Evolutionary conservation across 2,329 filamentous ascomycete genomes (phyloP).

Genomic region (Teratosphaeria epicoccoides): DNA sequence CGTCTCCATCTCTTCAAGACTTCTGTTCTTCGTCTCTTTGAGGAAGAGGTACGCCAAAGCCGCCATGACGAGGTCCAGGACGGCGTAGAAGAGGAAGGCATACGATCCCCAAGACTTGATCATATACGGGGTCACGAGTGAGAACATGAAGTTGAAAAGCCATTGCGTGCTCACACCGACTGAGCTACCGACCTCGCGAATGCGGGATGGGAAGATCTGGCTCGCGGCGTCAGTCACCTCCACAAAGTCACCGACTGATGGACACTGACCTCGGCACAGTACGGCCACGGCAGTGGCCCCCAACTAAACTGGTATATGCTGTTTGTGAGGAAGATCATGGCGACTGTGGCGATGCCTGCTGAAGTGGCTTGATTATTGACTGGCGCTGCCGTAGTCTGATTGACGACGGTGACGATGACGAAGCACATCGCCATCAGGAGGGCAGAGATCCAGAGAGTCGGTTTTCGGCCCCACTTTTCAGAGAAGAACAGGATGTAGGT

Average conservation of each 20-base stretch:
- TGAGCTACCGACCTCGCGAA: constrained; percentile 42
- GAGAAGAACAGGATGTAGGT: constrained; percentile 2
- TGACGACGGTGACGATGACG: constrained; percentile 25
- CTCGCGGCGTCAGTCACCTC: constrained; percentile 34
- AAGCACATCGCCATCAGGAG: constrained; percentile 28
- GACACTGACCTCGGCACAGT: constrained; percentile 28
- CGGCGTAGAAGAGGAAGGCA: constrained; percentile 34
- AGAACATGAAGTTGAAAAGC: constrained; percentile 43
- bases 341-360: constrained; percentile 41
- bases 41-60: constrained; percentile 29
- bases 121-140: constrained; percentile 41
- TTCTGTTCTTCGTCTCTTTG: constrained; percentile 28
- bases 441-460: constrained; percentile 18
- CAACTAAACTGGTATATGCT: constrained; percentile 44
- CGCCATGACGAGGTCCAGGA: constrained; percentile 35
- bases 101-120: constrained; percentile 41
- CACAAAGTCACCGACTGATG: neutral
- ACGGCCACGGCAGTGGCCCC: constrained; percentile 45
- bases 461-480: constrained; percentile 6
- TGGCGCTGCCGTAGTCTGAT: constrained; percentile 21
- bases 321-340: constrained; percentile 46
- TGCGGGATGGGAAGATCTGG: constrained; percentile 43
- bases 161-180: constrained; percentile 42
- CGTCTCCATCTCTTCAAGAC: constrained; percentile 27
- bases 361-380: constrained; percentile 18